Percentiles rank a stretch among this genome's conserved stretches.
Evolutionary conservation across 129 eudicot genomes (phyloP).

Genomic region (Smallanthus sonchifolius): DNA sequence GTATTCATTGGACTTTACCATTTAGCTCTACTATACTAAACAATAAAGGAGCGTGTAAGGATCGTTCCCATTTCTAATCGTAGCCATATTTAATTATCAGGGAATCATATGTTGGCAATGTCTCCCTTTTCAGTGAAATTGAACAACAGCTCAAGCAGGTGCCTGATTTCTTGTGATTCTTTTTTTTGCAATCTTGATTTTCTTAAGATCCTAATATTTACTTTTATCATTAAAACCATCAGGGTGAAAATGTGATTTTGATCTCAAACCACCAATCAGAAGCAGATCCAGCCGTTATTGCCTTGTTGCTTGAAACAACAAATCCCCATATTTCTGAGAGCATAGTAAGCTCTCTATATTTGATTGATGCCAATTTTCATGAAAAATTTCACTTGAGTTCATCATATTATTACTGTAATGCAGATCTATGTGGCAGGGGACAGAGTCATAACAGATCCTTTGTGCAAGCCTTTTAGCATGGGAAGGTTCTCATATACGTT

Average conservation of each 20-base stretch:
- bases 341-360: slow-evolving; percentile 41
- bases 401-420: slow-evolving; percentile 27
- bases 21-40: not conserved
- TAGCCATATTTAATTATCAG: slow-evolving; percentile 37
- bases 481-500: slow-evolving; percentile 65
- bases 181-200: slow-evolving; percentile 13
- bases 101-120: slow-evolving; percentile 83
- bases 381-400: slow-evolving; percentile 13
- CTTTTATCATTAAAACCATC: slow-evolving; percentile 22
- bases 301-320: slow-evolving; percentile 75
- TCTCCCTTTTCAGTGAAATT: slow-evolving; percentile 61
- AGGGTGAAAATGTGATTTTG: slow-evolving; percentile 87
- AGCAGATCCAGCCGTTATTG: slow-evolving; percentile 98
- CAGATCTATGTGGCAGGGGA: slow-evolving; percentile 97
- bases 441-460: slow-evolving; percentile 95
- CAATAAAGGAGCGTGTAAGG: not conserved
- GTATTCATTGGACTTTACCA: not conserved
- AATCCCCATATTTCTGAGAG: slow-evolving; percentile 68
- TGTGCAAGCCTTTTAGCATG: slow-evolving; percentile 99
- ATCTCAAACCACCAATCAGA: slow-evolving; percentile 98
- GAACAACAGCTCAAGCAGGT: slow-evolving; percentile 84
- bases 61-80: slow-evolving; percentile 16
- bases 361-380: not conserved
- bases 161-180: slow-evolving; percentile 12
- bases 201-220: slow-evolving; percentile 22